phyloP scores from a whole-genome alignment of 306 rosid species.

The Cicer cuneatum region DNA sequence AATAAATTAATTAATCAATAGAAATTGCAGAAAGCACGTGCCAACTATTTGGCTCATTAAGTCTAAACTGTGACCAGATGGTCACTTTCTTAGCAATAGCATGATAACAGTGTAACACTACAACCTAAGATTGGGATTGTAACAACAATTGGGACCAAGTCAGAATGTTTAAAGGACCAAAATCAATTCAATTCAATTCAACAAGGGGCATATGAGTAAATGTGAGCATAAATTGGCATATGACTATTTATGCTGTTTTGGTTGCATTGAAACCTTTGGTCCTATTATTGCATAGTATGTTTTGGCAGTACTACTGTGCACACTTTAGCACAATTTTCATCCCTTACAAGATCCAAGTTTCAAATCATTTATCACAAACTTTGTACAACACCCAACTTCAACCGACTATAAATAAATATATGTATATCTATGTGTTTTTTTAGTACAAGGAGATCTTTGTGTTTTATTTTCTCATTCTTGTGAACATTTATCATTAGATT shows the following conservation, averaged over 20 bases:
- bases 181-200: conserved; percentile 26
- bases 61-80: conserved; percentile 26
- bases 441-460: not conserved
- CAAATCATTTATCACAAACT: conserved; percentile 27
- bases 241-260: conserved; percentile 44
- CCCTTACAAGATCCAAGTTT: not conserved
- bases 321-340: conserved; percentile 10
- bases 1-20: conserved; percentile 29
- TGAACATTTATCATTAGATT: not conserved
- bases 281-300: not conserved
- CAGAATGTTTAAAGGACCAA: not conserved
- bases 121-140: conserved; percentile 14
- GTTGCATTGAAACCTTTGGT: conserved; percentile 45
- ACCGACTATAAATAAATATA: not conserved
- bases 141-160: conserved; percentile 12
- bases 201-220: conserved; percentile 42
- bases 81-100: conserved; percentile 9
- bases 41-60: conserved; percentile 17
- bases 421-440: not conserved
- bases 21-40: conserved; percentile 45
- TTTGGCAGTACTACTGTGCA: conserved; percentile 6
- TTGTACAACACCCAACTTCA: conserved; percentile 24
- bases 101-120: conserved; percentile 2
- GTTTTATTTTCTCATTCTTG: not conserved
- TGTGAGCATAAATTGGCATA: conserved; percentile 26